phyloP scores from a whole-genome alignment of 148 eudicot genomes.

The Camellia lanceoleosa region DNA sequence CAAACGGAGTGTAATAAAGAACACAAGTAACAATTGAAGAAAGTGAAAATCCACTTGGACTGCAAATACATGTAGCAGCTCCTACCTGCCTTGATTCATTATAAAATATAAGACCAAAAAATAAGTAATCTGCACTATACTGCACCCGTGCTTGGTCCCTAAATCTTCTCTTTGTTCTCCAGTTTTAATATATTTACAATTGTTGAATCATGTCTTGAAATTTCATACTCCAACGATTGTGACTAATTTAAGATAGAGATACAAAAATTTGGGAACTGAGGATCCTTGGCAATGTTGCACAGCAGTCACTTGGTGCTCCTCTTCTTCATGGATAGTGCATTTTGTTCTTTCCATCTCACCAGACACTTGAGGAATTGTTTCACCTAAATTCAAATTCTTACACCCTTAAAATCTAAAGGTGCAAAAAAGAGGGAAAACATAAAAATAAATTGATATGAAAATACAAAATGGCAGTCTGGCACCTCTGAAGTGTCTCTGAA shows the following conservation, averaged over 20 bases:
- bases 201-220: too few species aligned
- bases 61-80: background rate
- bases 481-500: slow-evolving; percentile 64
- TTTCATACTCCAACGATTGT: too few species aligned
- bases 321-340: background rate
- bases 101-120: background rate
- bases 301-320: slow-evolving; percentile 14
- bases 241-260: too few species aligned
- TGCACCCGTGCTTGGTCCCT: too few species aligned
- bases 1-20: too few species aligned
- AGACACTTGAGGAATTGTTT: slow-evolving; percentile 39
- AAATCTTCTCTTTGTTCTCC: too few species aligned
- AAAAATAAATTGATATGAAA: background rate
- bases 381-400: slow-evolving; percentile 30
- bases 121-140: background rate
- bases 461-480: background rate
- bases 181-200: too few species aligned
- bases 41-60: background rate
- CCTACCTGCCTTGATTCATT: background rate
- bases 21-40: background rate
- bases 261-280: too few species aligned
- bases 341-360: slow-evolving; percentile 46
- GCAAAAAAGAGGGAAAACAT: background rate
- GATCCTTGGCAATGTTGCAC: too few species aligned
- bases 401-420: background rate